Conservation (phyloP, 257 asterid species). For the Cordia subcordata region DNA sequence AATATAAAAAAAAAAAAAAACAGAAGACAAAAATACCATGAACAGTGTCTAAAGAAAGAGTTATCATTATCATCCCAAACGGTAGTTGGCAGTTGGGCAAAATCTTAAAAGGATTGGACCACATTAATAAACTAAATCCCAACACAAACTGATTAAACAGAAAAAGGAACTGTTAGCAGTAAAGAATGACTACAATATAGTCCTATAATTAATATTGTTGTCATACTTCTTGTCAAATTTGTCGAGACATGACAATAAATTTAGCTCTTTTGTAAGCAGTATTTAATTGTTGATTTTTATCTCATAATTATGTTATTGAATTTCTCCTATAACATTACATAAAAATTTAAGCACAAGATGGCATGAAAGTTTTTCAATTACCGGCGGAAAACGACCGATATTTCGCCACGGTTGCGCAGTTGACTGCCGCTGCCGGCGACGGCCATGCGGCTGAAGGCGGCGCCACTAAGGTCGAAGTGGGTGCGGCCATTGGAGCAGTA, state of each 20-base stretch:
- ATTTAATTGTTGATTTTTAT: too few relatives aligned
- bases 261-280: too few relatives aligned
- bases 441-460: slow-evolving; percentile 92
- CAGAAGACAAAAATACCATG: too few relatives aligned
- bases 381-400: slow-evolving; percentile 81
- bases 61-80: slow-evolving; percentile 11
- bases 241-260: too few relatives aligned
- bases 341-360: too few relatives aligned
- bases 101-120: background rate
- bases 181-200: background rate
- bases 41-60: slow-evolving; percentile 11
- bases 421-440: slow-evolving; percentile 61
- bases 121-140: background rate
- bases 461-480: slow-evolving; percentile 95
- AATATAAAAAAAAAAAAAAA: too few relatives aligned
- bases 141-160: slow-evolving; percentile 37
- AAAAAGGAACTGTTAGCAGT: slow-evolving; percentile 18
- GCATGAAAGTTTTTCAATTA: slow-evolving; percentile 4
- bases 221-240: too few relatives aligned
- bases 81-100: slow-evolving; percentile 17
- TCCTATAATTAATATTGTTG: background rate
- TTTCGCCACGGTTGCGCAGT: slow-evolving; percentile 83
- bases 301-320: too few relatives aligned
- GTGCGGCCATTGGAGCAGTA: slow-evolving; percentile 57
- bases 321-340: too few relatives aligned